These are phyloP conservation scores for Tranzscheliella williamsii DNA, from an alignment of 1,284 basidiomycete species.

Conservation along the genomic window DNA sequence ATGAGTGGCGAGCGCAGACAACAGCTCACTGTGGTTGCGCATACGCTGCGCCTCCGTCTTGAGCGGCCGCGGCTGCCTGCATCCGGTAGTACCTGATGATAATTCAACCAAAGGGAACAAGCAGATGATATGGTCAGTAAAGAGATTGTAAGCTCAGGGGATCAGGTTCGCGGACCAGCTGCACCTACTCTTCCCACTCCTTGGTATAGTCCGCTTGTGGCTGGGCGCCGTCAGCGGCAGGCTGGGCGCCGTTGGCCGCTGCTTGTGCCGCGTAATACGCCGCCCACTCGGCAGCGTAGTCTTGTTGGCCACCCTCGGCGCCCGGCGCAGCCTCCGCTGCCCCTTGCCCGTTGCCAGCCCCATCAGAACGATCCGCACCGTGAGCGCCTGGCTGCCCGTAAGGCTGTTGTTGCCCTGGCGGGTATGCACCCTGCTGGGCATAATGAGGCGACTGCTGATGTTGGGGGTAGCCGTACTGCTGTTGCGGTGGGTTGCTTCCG, in stretches of 20 bases:
- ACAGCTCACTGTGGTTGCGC: too few species aligned
- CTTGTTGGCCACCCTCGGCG: conserved; percentile 26
- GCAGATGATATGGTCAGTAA: neutral
- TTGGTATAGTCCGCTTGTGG: conserved; percentile 49
- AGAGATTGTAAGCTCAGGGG: neutral
- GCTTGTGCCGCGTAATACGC: conserved; percentile 55
- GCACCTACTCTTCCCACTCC: conserved; percentile 56
- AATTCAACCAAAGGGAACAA: neutral
- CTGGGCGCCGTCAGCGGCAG: conserved; percentile 6
- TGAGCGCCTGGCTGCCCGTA: neutral
- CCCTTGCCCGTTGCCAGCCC: neutral
- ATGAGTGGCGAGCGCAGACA: too few species aligned
- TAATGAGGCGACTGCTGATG: too few species aligned
- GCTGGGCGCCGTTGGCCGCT: conserved; percentile 12
- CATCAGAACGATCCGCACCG: too few species aligned
- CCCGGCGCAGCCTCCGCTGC: neutral
- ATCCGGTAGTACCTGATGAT: conserved; percentile 47
- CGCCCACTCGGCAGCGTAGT: conserved; percentile 59
- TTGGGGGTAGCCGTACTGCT: conserved; percentile 2
- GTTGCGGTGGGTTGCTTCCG: conserved; percentile 2
- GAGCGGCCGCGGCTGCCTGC: conserved; percentile 38
- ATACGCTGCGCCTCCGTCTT: conserved; percentile 15
- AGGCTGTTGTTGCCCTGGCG: conserved; percentile 1
- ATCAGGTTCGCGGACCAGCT: neutral
- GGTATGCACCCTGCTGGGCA: neutral